Percentiles rank a stretch among this genome's conserved stretches.
phyloP scores from a whole-genome alignment of 1,284 basidiomycete species.

The Abortiporus biennis region DNA sequence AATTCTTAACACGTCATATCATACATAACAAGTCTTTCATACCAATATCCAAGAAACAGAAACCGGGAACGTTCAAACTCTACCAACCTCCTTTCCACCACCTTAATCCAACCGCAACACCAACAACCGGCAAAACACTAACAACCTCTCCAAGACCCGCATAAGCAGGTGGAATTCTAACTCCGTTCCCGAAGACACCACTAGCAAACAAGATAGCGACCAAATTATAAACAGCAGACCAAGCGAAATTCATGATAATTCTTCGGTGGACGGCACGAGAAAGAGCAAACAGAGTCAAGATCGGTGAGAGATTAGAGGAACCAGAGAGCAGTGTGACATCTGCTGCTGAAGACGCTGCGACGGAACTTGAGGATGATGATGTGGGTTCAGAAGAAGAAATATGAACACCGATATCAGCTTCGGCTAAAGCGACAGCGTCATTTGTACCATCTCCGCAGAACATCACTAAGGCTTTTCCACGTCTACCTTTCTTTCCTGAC shows the following conservation, averaged over 20 bases:
- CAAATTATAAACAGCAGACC: conserved; percentile 40
- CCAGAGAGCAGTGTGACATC: conserved; percentile 42
- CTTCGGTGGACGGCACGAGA: conserved; percentile 34
- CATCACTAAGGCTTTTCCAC: no score
- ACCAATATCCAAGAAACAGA: no score
- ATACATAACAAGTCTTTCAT: no score
- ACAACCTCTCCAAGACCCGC: conserved; percentile 38
- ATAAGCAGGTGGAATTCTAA: conserved; percentile 34
- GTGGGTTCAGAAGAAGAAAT: conserved; percentile 35
- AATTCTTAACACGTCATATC: no score
- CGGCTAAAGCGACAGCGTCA: conserved; percentile 46
- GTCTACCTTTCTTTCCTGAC: conserved; percentile 19
- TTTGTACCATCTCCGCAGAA: conserved; percentile 48
- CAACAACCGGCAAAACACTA: conserved; percentile 34
- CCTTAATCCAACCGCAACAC: conserved; percentile 28
- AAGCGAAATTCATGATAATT: conserved; percentile 38
- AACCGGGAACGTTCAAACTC: no score
- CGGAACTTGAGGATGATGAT: conserved; percentile 13
- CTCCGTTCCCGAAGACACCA: conserved; percentile 36
- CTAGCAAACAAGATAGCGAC: conserved; percentile 42
- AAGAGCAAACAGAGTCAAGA: conserved; percentile 35
- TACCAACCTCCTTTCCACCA: conserved; percentile 27
- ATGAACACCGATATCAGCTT: conserved; percentile 43
- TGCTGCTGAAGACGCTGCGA: conserved; percentile 35
- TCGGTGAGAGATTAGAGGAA: conserved; percentile 30